Evolutionary conservation across 768 basidiomycete genomes (phyloP), one percentile per base, ranked within the genome.

Genomic region (Phanerochaete carnosa): DNA sequence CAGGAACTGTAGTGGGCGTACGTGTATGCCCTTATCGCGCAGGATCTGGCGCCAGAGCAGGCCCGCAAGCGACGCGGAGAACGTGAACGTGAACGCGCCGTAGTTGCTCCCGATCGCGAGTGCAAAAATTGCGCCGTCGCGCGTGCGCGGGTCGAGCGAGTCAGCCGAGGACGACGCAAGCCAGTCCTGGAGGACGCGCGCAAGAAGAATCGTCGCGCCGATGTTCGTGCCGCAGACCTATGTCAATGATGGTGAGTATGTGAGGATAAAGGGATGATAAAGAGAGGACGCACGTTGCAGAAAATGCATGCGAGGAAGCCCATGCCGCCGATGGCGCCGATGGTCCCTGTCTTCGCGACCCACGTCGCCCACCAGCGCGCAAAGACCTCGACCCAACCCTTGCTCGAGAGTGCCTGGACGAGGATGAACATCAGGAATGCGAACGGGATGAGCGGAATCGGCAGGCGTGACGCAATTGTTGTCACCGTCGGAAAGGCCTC

Each of bases 351-450:
- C 33, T 61, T 64, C 32, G 62, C 58, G 7, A 74, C 76, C 80
- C 80, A 82, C 7, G 75, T 70, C 3, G 60, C 66, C 81, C 81
- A 82, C 90, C 92, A 92, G 2, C 65, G 65, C 0, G 86, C 88
- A 69, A 95, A 96, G 25, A 95, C 79, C 13, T 84, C 79, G 9
- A 96, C 92, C 94, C 95, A 98, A 28, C 94, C 94, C 60, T 88
- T 86, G 62, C 85, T 80, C 13, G 86, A 80, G 6, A 98, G 81
- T 0, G 82, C 90, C 69, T 95, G 90, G 60, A 96, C 92, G 59
- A 98, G 84, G 65, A 98, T 93, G 76, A 98, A 98, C 73, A 95
- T 94, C 0, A 90, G 88, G 70, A 98, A 94, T 0, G 94, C 92
- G 69, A 98, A 98, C 0, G 93, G 93, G 16, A 97, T 77, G 7